phyloP scores from a whole-genome alignment of 1,284 basidiomycete genomes.

The Cryptococcus wingfieldii region DNA sequence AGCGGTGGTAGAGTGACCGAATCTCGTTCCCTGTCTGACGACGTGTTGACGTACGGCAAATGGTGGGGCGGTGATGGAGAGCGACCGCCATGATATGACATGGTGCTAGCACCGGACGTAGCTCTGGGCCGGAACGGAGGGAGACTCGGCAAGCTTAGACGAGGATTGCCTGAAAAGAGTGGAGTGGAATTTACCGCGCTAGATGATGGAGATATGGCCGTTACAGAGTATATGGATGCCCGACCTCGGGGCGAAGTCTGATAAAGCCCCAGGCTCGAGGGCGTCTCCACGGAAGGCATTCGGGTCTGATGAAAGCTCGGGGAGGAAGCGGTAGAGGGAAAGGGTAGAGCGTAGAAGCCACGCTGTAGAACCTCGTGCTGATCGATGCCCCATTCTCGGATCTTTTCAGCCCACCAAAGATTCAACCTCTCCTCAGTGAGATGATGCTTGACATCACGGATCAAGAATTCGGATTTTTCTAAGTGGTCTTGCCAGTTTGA shows the following conservation, averaged over 20 bases:
- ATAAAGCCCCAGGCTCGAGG: conserved; percentile 12
- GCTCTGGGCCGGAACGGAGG: conserved; percentile 26
- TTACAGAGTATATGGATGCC: conserved; percentile 7
- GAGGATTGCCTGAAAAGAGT: conserved; percentile 4
- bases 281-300: conserved; percentile 1
- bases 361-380: conserved; percentile 24
- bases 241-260: conserved; percentile 12
- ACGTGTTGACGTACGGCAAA: neutral
- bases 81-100: conserved; percentile 1
- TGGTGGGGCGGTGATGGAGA: conserved; percentile 12
- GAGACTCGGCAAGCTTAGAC: conserved; percentile 12
- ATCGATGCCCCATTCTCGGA: conserved; percentile 40
- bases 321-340: neutral
- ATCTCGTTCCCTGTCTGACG: conserved; percentile 4
- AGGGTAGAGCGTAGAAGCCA: conserved; percentile 20
- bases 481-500: conserved; percentile 43
- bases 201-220: conserved; percentile 13
- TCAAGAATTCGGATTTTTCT: conserved; percentile 16
- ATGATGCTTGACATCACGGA: conserved; percentile 19
- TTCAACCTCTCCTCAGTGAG: conserved; percentile 31
- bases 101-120: conserved; percentile 8
- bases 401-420: conserved; percentile 38
- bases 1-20: neutral
- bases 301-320: too few species aligned
- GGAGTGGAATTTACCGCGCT: conserved; percentile 17